phyloP scores from a whole-genome alignment of 225 moss, liverwort and hornwort species.

The Physcomitrium patens region DNA sequence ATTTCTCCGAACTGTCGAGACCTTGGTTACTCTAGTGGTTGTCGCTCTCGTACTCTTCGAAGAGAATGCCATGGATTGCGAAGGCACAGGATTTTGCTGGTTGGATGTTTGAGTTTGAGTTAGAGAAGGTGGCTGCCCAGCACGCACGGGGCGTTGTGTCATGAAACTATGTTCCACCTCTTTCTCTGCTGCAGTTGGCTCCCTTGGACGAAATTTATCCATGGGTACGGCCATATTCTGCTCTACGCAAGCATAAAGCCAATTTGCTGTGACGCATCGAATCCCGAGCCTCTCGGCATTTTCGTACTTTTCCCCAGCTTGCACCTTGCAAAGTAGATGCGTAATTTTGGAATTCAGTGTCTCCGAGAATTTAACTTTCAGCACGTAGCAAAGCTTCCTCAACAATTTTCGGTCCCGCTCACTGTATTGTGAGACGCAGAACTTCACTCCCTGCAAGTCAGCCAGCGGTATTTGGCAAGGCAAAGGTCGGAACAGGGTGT shows the following conservation, averaged over 20 bases:
- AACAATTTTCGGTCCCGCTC: slow-evolving; percentile 77
- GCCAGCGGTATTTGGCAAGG: slow-evolving; percentile 78
- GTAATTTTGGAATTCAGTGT: slow-evolving; percentile 70
- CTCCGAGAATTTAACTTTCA: slow-evolving; percentile 72
- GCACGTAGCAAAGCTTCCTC: slow-evolving; percentile 73
- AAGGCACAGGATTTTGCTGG: slow-evolving; percentile 39
- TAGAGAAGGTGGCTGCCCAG: slow-evolving; percentile 36
- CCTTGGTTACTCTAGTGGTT: slow-evolving; percentile 38
- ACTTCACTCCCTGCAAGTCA: slow-evolving; percentile 69
- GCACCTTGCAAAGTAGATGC: slow-evolving; percentile 85
- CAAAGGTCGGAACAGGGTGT: slow-evolving; percentile 78
- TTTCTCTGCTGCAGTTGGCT: slow-evolving; percentile 70
- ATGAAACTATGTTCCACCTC: slow-evolving; percentile 68
- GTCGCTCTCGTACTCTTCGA: slow-evolving; percentile 38
- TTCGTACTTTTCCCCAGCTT: slow-evolving; percentile 87
- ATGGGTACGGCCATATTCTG: slow-evolving; percentile 59
- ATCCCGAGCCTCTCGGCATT: slow-evolving; percentile 72
- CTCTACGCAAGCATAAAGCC: slow-evolving; percentile 78
- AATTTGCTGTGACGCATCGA: slow-evolving; percentile 65
- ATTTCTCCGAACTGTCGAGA: slow-evolving; percentile 32
- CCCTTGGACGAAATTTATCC: slow-evolving; percentile 65
- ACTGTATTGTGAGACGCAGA: slow-evolving; percentile 78
- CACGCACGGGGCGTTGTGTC: slow-evolving; percentile 63
- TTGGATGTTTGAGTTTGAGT: slow-evolving; percentile 44
- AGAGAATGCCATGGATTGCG: slow-evolving; percentile 38